Evolutionary conservation across 306 rosid species (phyloP), one percentile per base, ranked within the genome.

Genomic region (Rosa rugosa): DNA sequence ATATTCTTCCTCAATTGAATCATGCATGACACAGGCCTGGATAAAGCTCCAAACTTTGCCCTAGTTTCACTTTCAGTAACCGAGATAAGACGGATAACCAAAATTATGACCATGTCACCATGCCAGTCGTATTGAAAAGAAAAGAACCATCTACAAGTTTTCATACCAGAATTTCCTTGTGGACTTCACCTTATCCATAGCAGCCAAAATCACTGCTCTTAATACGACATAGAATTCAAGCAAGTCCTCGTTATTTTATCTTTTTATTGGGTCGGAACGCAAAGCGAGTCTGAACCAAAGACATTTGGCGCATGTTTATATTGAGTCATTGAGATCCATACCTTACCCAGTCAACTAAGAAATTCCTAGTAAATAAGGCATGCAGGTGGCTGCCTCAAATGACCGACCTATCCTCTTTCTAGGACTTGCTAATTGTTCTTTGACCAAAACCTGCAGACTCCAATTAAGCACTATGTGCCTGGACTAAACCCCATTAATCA

Each of bases 321-420:
- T 40, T 34, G 27, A 25, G 27, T 25, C 27, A 25, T 25, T 25
- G 45, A 17, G 1, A 7, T 17, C 17, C 23, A 65, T 34, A 36
- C 41, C 36, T 27, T 34, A 34, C 71, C 47, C 71, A 41, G 71
- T 67, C 71, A 67, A 40, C 49, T 67, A 67, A 67, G 49, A 38
- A 67, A 67, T 38, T 40, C 71, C 71, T 9, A 40, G 71, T 12
- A 9, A 27, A 14, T 11, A 64, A 44, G 46, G 46, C 46, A 27
- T 3, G 69, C 41, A 14, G 69, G 69, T 67, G 71, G 46, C 70
- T 65, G 70, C 70, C n/a, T 45, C 70, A 65, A 36, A 36, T 65
- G n/a, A 36, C 70, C 70, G 70, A 65, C 70, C 45, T 65, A 16
- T 65, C 18, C 3, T 25, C 38, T 60, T 25, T 62, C 68, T 62